These are phyloP conservation scores for Coemansia sp. DNA, from an alignment of 371 early-diverging fungal genomes.

Conservation along the genomic window DNA sequence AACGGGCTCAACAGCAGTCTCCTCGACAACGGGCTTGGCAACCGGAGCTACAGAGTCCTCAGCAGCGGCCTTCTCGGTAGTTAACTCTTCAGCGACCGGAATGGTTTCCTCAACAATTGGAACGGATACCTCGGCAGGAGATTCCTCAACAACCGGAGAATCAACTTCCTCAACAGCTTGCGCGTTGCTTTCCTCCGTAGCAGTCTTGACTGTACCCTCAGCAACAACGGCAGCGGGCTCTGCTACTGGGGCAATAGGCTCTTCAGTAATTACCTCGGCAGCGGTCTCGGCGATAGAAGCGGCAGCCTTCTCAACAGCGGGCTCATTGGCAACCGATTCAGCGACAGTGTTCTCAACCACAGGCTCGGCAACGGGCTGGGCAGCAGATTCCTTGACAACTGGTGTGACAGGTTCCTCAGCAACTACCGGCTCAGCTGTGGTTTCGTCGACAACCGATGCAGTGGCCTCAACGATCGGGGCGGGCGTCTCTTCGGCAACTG, in stretches of 20 bases:
- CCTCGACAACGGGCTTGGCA: not conserved
- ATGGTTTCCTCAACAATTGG: not conserved
- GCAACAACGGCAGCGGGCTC: not conserved
- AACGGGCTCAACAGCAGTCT: not conserved
- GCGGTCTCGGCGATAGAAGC: not conserved
- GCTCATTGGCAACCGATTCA: not conserved
- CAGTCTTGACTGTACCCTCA: not conserved
- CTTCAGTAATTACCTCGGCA: not conserved
- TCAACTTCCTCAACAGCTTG: not conserved
- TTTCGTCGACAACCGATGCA: not conserved
- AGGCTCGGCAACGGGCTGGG: not conserved
- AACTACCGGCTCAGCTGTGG: not conserved
- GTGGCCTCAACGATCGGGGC: not conserved
- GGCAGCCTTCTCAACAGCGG: conserved; percentile 1
- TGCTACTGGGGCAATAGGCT: not conserved
- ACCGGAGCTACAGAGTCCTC: not conserved
- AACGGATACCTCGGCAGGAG: not conserved
- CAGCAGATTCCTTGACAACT: not conserved
- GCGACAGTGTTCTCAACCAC: not conserved
- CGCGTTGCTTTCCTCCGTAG: not conserved
- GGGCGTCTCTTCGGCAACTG: not conserved
- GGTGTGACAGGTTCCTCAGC: not conserved
- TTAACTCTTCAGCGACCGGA: not conserved
- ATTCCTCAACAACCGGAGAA: not conserved
- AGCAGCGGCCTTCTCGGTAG: not conserved